These are phyloP conservation scores for Nymphaea thermarum DNA, from an alignment of 164 flowering plant species.

Conservation along the genomic window DNA sequence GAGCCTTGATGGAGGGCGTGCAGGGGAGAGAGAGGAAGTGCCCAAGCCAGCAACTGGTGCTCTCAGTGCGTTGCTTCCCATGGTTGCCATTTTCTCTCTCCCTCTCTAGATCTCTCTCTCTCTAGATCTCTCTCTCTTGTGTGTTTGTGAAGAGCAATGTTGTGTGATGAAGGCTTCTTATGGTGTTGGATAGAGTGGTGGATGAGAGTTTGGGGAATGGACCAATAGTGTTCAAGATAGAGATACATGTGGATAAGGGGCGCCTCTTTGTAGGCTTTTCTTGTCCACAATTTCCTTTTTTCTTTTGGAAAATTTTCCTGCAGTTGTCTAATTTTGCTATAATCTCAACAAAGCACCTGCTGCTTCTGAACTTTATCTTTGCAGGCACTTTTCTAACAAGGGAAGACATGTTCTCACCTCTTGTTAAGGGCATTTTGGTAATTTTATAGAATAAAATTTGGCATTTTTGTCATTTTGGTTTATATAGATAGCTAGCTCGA, in stretches of 20 bases:
- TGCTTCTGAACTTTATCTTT: no score
- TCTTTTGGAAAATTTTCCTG: no score
- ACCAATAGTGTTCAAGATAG: not conserved
- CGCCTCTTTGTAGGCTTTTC: no score
- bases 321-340: no score
- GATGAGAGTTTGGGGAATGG: not conserved
- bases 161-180: not conserved
- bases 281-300: no score
- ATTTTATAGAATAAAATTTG: no score
- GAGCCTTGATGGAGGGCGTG: not conserved
- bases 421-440: no score
- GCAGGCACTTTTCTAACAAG: no score
- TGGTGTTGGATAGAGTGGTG: not conserved
- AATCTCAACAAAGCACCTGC: no score
- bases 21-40: not conserved
- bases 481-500: no score
- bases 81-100: not conserved
- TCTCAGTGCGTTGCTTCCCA: not conserved
- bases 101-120: not conserved
- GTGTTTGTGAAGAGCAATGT: not conserved
- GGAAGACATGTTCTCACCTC: no score
- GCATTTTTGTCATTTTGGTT: no score
- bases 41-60: conserved; percentile 3
- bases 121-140: not conserved
- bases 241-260: not conserved